phyloP scores from a whole-genome alignment of 257 asterid genomes.

The Rhazya stricta region DNA sequence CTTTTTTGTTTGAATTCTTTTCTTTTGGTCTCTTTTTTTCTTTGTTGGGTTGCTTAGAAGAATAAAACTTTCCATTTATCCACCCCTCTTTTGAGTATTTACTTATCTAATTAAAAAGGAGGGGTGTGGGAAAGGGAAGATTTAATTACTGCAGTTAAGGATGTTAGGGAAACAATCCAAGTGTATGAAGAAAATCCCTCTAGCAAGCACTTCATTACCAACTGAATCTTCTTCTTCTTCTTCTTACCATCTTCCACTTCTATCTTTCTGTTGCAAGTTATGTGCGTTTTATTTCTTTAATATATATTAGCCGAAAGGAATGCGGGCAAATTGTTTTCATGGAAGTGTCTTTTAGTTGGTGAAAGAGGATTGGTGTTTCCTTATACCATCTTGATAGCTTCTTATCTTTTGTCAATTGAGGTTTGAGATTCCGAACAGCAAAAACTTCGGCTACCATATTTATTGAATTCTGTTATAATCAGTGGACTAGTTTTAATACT shows the following conservation, averaged over 20 bases:
- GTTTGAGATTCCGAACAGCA: neutral
- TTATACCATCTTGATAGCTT: neutral
- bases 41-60: no score
- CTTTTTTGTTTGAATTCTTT: no score
- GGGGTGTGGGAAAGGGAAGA: neutral
- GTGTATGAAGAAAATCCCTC: neutral
- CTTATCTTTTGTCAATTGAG: neutral
- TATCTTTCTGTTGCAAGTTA: neutral
- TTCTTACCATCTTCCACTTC: neutral
- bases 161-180: neutral
- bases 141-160: neutral
- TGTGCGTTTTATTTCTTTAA: neutral
- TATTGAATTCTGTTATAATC: neutral
- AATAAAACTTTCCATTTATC: no score
- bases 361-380: neutral
- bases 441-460: neutral
- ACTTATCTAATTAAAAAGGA: no score
- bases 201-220: neutral
- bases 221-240: neutral
- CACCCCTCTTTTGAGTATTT: no score
- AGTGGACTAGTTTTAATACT: neutral
- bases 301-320: neutral
- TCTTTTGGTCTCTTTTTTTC: no score
- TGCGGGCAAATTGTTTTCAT: neutral
- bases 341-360: neutral